Percentiles rank a stretch among this genome's conserved stretches.
These are phyloP conservation scores for Euptelea pleiosperma DNA, from an alignment of 164 flowering plant genomes.

Conservation along the genomic window DNA sequence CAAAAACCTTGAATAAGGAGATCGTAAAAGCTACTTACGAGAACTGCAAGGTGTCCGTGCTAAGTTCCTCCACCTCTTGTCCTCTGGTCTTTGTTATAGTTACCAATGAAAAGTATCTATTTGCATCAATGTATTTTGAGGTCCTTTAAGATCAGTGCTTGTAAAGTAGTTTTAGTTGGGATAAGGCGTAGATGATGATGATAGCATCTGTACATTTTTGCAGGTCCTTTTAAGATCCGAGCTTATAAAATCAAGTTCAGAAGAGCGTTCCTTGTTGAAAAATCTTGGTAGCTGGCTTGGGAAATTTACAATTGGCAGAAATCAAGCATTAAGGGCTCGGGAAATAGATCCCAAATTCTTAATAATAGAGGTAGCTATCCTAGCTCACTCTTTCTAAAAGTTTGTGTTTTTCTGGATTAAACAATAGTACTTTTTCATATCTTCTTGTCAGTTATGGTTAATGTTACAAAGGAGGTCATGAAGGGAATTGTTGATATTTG, in stretches of 20 bases:
- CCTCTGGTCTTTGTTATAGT: neutral
- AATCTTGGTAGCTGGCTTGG: conserved; percentile 99
- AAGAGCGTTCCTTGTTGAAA: conserved; percentile 92
- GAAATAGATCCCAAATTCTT: conserved; percentile 94
- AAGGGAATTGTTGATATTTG: too few relatives aligned
- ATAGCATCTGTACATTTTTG: conserved; percentile 2
- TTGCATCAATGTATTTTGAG: neutral
- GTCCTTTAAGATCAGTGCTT: neutral
- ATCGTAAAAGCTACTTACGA: conserved; percentile 84
- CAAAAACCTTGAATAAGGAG: conserved; percentile 68
- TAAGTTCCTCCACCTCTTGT: conserved; percentile 1
- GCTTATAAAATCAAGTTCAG: conserved; percentile 95
- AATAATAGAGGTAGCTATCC: conserved; percentile 65
- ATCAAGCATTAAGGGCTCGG: conserved; percentile 77
- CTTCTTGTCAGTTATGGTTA: neutral
- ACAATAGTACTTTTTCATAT: neutral
- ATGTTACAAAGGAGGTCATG: neutral
- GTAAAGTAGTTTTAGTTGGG: too few relatives aligned
- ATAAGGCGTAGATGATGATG: too few relatives aligned
- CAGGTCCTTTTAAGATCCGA: conserved; percentile 94
- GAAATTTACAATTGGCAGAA: conserved; percentile 90
- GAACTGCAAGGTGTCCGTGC: conserved; percentile 82
- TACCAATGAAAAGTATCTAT: conserved; percentile 3
- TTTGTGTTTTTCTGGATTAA: neutral
- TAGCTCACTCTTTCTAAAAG: neutral